Conservation (phyloP, 2,329 filamentous ascomycete species). For the Botryotinia narcissicola region DNA sequence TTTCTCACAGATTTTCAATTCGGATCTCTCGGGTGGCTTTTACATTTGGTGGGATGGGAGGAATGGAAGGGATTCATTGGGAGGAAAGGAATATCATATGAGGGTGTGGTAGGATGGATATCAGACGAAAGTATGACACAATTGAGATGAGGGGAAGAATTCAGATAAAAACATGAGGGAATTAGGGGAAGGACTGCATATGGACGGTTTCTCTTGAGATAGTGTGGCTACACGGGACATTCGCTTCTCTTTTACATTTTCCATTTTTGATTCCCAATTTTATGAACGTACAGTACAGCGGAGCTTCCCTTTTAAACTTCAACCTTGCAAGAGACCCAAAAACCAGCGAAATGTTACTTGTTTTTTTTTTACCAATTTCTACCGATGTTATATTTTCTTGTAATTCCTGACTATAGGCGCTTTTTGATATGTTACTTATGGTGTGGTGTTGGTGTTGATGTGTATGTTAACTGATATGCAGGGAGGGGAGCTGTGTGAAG, state of each 20-base stretch:
- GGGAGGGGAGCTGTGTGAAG: not conserved
- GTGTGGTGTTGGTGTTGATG: not conserved
- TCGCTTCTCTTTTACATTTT: slow-evolving; percentile 16
- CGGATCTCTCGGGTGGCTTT: slow-evolving; percentile 5
- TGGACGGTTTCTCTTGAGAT: slow-evolving; percentile 13
- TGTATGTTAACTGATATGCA: not conserved
- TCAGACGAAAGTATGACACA: slow-evolving; percentile 6
- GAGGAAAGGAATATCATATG: slow-evolving; percentile 8
- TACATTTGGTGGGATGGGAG: slow-evolving; percentile 20
- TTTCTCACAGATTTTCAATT: slow-evolving; percentile 15
- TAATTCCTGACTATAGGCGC: not conserved
- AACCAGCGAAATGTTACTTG: slow-evolving; percentile 1
- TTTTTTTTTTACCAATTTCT: not conserved
- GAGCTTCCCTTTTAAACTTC: slow-evolving; percentile 11
- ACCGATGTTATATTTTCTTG: not conserved
- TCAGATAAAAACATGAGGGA: slow-evolving; percentile 1
- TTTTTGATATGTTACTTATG: slow-evolving; percentile 5
- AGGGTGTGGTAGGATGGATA: not conserved
- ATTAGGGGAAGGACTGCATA: slow-evolving; percentile 15
- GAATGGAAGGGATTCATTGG: slow-evolving; percentile 12
- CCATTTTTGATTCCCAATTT: slow-evolving; percentile 17
- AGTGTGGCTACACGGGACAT: slow-evolving; percentile 17
- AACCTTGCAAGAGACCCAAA: slow-evolving; percentile 19
- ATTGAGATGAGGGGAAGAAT: slow-evolving; percentile 7
- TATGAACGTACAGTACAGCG: slow-evolving; percentile 15